Evolutionary conservation across 768 basidiomycete species (phyloP), one percentile per base, ranked within the genome.

Genomic region (Russula sp.): DNA sequence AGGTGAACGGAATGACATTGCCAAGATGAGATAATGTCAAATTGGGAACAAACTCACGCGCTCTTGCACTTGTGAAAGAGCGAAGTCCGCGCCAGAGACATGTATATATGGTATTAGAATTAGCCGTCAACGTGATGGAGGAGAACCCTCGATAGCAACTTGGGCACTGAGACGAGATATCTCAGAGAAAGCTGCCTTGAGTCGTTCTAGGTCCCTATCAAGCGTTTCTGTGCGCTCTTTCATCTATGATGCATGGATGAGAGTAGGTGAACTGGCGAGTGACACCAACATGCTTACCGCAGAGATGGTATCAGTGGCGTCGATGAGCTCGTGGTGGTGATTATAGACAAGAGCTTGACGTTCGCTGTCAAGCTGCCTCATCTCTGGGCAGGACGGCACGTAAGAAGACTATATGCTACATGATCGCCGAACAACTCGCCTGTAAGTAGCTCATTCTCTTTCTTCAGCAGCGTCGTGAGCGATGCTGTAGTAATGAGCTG

Each of bases 291-390:
- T 36, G 69, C 86, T 22, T 75, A 94, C 92, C 6, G 88, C 85
- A 64, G 87, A 85, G 67, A 97, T 96, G 10, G 94, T 96, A 70
- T 94, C 91, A 64, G 89, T 92, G 3, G 94, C 94, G 1, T 92
- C 91, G 57, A 97, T 94, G 22, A 97, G 86, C 68, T 97, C 94
- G 64, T 94, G 92, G 71, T 97, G 94, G 71, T 95, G 94, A 70
- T 95, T 94, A 72, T 97, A 97, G 13, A 97, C 94, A 50, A 97
- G 79, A 10, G 90, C 89, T 74, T 97, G 94, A 26, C 92, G 79
- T 71, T 96, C 94, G 71, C 88, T 85, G 62, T 96, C 92, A 16
- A 97, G 76, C 66, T 92, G 84, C 36, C 90, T 81, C 64, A 97
- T 95, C 74, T 96, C 94, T 94, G 50, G 24, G 5, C 2, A 28